A percentile compares a stretch with the other conserved stretches of the same genome.
These are phyloP conservation scores for Coemansia aciculifera DNA, from an alignment of 192 early-diverging fungal species.

Conservation along the genomic window DNA sequence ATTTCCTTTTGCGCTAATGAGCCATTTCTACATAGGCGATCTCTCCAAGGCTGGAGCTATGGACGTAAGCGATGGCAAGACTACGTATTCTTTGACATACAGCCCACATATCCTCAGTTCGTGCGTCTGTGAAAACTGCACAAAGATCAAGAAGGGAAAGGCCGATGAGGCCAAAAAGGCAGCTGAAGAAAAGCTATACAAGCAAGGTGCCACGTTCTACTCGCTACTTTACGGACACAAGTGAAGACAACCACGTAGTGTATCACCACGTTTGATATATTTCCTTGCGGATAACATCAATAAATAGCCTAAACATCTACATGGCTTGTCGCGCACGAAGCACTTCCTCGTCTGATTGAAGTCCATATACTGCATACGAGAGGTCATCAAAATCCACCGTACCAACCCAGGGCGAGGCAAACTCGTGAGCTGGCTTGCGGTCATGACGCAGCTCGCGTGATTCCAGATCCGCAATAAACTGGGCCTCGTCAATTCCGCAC, in stretches of 20 bases:
- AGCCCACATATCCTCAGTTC: conserved; percentile 27
- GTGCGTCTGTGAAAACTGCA: conserved; percentile 38
- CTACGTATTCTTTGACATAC: conserved; percentile 31
- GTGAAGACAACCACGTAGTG: neutral
- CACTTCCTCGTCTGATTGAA: conserved; percentile 47
- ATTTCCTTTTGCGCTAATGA: conserved; percentile 15
- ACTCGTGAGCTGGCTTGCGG: conserved; percentile 20
- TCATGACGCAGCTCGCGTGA: conserved; percentile 28
- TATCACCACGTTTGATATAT: neutral
- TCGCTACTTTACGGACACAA: conserved; percentile 7
- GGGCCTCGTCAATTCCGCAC: conserved; percentile 37
- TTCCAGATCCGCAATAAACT: conserved; percentile 36
- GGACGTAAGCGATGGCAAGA: conserved; percentile 27
- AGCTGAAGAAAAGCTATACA: conserved; percentile 13
- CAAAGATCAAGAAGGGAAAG: conserved; percentile 20
- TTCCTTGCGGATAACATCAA: neutral
- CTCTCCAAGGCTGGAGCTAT: conserved; percentile 34
- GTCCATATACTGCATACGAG: conserved; percentile 37
- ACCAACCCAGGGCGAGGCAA: conserved; percentile 52
- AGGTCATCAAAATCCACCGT: conserved; percentile 52
- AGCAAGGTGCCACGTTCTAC: neutral
- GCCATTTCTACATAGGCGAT: conserved; percentile 36
- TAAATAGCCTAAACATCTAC: neutral
- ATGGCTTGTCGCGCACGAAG: conserved; percentile 18
- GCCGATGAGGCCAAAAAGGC: conserved; percentile 37